Base-by-base conservation (phyloP, 495 filamentous ascomycete genomes). In the Hypoxylon trugodes region DNA sequence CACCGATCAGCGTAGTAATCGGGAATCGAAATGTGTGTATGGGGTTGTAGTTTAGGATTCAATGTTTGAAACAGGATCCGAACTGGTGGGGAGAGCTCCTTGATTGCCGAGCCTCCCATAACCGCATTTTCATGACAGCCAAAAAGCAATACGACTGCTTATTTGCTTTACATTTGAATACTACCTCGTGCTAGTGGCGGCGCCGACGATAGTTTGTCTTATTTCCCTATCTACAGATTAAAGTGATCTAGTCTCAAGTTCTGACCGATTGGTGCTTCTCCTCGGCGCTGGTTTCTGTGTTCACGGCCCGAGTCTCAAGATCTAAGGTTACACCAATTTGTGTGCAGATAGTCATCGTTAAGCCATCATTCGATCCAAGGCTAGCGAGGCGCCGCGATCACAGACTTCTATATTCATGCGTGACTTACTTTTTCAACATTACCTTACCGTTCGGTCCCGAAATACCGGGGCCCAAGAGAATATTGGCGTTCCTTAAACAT, bases 41-140 rank as follows among this genome's bases (percentile, higher is more conserved):
- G 37, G 4, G 22, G 28, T 18, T 46, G 57, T 45, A 21, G 56
- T 51, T 37, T 60, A 45, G 59, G 59, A 61, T 61, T 54, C 42
- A 13, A 38, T 13, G 33, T 19, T 47, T 61, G 59, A 61, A 61
- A 61, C 59, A 45, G 24, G 32, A 48, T 22, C 18, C 28, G 21
- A 57, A 47, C 18, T 50, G 47, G 37, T 38, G 36, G 22, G 4
- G 26, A 19, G n/a, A 58, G n/a, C 42, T 22, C 43, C 54, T 49
- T 32, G 53, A 47, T 38, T 38, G 42, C 41, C 53, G 53, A 47
- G 30, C 33, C 33, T n/a, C 35, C 24, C n/a, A n/a, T n/a, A n/a
- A n/a, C 54, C 22, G 10, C 43, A 22, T 58, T 18, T 37, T 6
- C 32, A 16, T 47, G 42, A 40, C 32, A 19, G 19, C 15, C 19